These are phyloP conservation scores for Penicillium steckii DNA, from an alignment of 495 filamentous ascomycete genomes.

Conservation along the genomic window DNA sequence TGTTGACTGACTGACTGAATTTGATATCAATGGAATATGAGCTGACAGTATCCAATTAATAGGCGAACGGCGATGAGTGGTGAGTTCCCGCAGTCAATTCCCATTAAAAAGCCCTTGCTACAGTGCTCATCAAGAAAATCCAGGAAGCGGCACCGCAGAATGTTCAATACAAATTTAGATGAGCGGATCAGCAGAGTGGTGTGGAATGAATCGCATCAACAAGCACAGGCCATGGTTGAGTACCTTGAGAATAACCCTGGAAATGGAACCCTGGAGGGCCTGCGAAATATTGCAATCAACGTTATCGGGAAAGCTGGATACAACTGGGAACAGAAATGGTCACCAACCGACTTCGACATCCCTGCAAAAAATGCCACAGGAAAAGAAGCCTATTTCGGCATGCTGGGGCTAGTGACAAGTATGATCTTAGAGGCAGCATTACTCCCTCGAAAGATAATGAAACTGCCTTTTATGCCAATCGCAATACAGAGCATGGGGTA, in stretches of 20 bases:
- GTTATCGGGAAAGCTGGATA: conserved; percentile 40
- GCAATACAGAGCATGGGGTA: conserved; percentile 26
- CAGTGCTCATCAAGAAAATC: not conserved
- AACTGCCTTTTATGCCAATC: conserved; percentile 28
- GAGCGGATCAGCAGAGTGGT: conserved; percentile 36
- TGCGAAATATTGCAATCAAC: conserved; percentile 38
- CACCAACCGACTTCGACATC: conserved; percentile 10
- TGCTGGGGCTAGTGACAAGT: conserved; percentile 26
- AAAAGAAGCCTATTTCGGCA: conserved; percentile 33
- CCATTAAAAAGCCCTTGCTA: not conserved
- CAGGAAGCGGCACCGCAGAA: conserved; percentile 39
- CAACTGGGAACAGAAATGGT: conserved; percentile 30
- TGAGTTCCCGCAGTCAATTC: not conserved
- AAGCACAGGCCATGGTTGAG: conserved; percentile 30
- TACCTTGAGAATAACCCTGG: conserved; percentile 22
- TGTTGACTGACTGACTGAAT: too few species aligned
- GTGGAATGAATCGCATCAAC: conserved; percentile 34
- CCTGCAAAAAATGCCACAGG: conserved; percentile 9
- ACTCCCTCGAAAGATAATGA: conserved; percentile 25
- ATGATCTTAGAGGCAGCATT: conserved; percentile 31
- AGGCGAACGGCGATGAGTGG: conserved; percentile 25
- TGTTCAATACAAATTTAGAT: conserved; percentile 39
- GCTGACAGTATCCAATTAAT: not conserved
- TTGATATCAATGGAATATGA: too few species aligned
- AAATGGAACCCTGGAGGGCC: conserved; percentile 19